Base-by-base conservation (phyloP, 352 stramenopile species). In the Globisporangium cederbergense region DNA sequence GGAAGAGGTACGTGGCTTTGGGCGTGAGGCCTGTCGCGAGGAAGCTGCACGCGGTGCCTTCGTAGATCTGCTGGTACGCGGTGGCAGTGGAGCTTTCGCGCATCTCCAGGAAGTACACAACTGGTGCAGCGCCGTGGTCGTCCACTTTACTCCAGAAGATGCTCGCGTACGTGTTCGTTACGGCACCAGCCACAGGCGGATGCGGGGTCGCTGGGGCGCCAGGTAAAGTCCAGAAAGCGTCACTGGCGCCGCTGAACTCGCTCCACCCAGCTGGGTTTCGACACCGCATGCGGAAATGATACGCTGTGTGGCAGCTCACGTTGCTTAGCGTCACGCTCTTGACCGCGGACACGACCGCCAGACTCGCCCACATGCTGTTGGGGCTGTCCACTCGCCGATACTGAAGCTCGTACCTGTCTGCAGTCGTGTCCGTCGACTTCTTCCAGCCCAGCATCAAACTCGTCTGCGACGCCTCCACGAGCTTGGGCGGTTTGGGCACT, bases 351-450 rank as follows among this genome's bases (percentile, higher is more conserved):
- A 75, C 72, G 28, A 68, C 68, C 0, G 74, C 64, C 1, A 94
- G 73, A 0, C 70, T 73, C 1, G 64, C 56, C 85, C 85, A 93
- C 0, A 71, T 34, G 45, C 77, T 81, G 63, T 83, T 76, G 16
- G 60, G 53, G 50, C 75, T 86, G 34, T 91, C 74, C 6, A 68
- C 72, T 30, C 71, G 64, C 22, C 77, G 74, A 58, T 80, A 92
- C 60, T 93, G 85, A 20, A 91, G 58, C 58, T 93, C 85, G 62
- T 91, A 92, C 2, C 81, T 71, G 66, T 93, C 85, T 2, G 86
- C 78, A 0, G 84, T 92, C 53, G 80, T 81, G 58, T 91, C 81
- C 0, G 36, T 45, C 25, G 81, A 75, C 40, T 79, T 79, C 50
- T 85, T 90, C 83, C 83, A 93, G 25, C 72, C 69, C 1, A 91